Base-by-base conservation (phyloP, 306 rosid species). In the Dalbergia cochinchinensis region DNA sequence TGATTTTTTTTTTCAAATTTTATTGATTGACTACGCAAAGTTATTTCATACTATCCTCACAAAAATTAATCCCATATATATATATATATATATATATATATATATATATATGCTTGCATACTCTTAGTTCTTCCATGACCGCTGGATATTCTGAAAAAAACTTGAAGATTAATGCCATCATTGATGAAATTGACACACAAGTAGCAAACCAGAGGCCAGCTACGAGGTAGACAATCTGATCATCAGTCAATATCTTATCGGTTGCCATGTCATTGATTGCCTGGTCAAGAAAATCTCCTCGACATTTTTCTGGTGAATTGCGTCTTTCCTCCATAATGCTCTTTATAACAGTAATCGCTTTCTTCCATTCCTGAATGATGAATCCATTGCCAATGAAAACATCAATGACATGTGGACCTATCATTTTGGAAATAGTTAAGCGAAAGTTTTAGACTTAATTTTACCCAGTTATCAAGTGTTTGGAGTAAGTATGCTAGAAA, bases 111-210 rank as follows among this genome's bases (percentile, higher is more conserved):
- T 20, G 8, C 26, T 8, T 11, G 11, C 50, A 5, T 33, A 71
- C 76, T 34, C 10, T 34, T 53, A 71, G 64, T 13, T 71, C 50
- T 8, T 71, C 64, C 2, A 71, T 6, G 50, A 53, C 76, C 6
- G 34, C 9, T 33, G 64, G 76, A 53, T 71, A 1, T 22, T 71
- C 76, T 16, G 76, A 71, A 15, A 71, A 11, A 6, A 71, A 71
- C 42, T 71, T 54, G 64, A 71, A n/a, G 33, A 50, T 53, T n/a
- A 71, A 16, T 48, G 63, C 16, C 20, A 33, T 4, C 26, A 20
- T 26, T 10, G 50, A 16, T 26, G 76, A 53, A 7, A 71, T 26
- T 9, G 76, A 9, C 11, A 5, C 64, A 34, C 4, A n/a, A 34
- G 50, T 31, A 22, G 64, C 76, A 71, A 71, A 16, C 60, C 15